Evolutionary conservation across 306 rosid genomes (phyloP).

Genomic region (Quercus agrifolia): DNA sequence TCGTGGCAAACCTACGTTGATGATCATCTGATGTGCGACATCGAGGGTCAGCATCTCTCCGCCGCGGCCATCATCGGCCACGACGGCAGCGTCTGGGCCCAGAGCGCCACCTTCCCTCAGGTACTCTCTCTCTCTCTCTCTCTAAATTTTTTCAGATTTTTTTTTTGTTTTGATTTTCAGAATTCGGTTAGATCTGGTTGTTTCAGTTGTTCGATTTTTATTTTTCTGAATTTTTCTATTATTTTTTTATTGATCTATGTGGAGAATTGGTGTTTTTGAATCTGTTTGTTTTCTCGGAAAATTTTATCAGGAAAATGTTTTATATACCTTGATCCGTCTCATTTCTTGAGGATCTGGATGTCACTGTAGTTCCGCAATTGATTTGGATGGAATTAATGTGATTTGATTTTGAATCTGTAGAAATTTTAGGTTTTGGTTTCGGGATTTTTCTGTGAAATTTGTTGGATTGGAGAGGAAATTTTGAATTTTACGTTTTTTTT

Average conservation of each 20-base stretch:
- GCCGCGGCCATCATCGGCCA: conserved; percentile 54
- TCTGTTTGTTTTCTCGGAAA: not conserved
- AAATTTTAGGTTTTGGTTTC: not conserved
- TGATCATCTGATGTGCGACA: conserved; percentile 57
- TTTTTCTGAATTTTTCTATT: not conserved
- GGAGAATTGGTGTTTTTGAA: not conserved
- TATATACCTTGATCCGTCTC: not conserved
- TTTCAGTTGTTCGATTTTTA: not conserved
- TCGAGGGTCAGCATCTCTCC: conserved; percentile 49
- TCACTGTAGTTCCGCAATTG: not conserved
- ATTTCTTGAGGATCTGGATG: not conserved
- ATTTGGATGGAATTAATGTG: not conserved
- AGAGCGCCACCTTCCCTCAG: conserved; percentile 52
- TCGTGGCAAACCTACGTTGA: conserved; percentile 66
- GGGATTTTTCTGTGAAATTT: not conserved
- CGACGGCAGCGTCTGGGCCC: conserved; percentile 58
- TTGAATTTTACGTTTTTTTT: not conserved
- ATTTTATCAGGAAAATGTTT: not conserved
- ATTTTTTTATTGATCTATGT: not conserved
- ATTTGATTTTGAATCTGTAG: not conserved
- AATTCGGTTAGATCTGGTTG: not conserved
- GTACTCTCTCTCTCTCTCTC: conserved; percentile 12
- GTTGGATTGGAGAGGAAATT: not conserved
- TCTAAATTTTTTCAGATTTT: not conserved
- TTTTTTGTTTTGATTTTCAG: not conserved